Evolutionary conservation across 768 basidiomycete species (phyloP), one percentile per base, ranked within the genome.

Genomic region (Rhizopogon rudus): DNA sequence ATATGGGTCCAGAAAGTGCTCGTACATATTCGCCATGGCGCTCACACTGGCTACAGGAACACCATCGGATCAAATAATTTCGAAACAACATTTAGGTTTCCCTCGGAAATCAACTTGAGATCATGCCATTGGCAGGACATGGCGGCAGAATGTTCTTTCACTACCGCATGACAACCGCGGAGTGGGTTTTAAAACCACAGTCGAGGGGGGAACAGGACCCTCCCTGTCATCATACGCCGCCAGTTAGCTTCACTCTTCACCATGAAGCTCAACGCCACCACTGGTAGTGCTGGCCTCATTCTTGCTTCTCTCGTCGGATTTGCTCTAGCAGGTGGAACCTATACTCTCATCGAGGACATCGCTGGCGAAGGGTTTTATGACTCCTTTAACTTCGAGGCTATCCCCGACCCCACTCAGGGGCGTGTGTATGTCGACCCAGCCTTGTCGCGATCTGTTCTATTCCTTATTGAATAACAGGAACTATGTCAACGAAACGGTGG

Each of bases 341-440:
- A 74, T 55, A 54, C 20, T 13, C 54, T 71, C 31, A 57, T 54
- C 9, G 77, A 82, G 58, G 80, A 74, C 54, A 71, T 75, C 61
- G 64, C 70, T 13, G 84, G 85, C 35, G 51, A 63, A 40, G 70
- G 64, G 17, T 86, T 88, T 60, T 73, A 80, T 55, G 67, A 69
- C 37, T 64, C 73, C 5, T 87, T 87, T 61, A 57, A 63, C 4
- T 76, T 75, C 60, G 62, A 82, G 61, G 71, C 73, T 17, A 77
- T 81, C 40, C 14, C 78, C 1, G 86, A 87, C 61, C 85, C 86
- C 4, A 87, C 86, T 6, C 74, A 84, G 58, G 86, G 86, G 29
- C 75, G 84, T 51, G 86, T 88, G 86, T 86, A 66, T 61, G 80
- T 63, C 16, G 44, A 43, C 29, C 43, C n/a, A 7, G 5, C 17